phyloP scores from a whole-genome alignment of 495 filamentous ascomycete genomes.

The Sporormia fimetaria region DNA sequence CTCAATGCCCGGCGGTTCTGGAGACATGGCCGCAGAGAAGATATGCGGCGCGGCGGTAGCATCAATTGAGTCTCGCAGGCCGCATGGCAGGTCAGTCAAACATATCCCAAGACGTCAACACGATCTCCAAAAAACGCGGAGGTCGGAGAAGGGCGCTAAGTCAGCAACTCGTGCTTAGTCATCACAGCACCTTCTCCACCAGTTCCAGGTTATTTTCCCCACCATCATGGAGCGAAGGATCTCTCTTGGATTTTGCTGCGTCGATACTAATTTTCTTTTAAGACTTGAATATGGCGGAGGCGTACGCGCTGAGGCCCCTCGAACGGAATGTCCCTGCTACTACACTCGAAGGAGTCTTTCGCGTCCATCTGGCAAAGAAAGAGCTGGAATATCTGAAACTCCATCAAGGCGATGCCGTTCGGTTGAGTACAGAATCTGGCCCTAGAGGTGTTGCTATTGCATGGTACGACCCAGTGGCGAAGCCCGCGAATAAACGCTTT shows the following conservation, averaged over 20 bases:
- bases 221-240: too few relatives aligned
- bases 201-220: too few relatives aligned
- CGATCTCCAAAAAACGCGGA: constrained; percentile 3
- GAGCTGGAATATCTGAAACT: constrained; percentile 50
- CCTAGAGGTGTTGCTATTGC: constrained; percentile 13
- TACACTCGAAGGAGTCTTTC: constrained; percentile 48
- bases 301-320: constrained; percentile 18
- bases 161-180: constrained; percentile 2
- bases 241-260: too few relatives aligned
- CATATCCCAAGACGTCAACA: constrained; percentile 20
- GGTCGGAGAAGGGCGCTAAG: background rate
- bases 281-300: constrained; percentile 2
- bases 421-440: constrained; percentile 26
- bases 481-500: constrained; percentile 17
- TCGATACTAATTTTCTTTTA: background rate
- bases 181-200: too few relatives aligned
- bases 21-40: constrained; percentile 31
- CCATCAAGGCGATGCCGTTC: constrained; percentile 48
- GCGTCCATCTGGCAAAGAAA: constrained; percentile 55
- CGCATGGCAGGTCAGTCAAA: constrained; percentile 26
- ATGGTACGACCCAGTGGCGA: constrained; percentile 11
- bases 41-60: constrained; percentile 30
- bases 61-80: constrained; percentile 28
- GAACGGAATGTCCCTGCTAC: constrained; percentile 8
- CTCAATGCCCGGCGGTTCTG: constrained; percentile 15